Base-by-base conservation (phyloP, 2,329 filamentous ascomycete species). In the Pseudocercospora pini-densiflorae region DNA sequence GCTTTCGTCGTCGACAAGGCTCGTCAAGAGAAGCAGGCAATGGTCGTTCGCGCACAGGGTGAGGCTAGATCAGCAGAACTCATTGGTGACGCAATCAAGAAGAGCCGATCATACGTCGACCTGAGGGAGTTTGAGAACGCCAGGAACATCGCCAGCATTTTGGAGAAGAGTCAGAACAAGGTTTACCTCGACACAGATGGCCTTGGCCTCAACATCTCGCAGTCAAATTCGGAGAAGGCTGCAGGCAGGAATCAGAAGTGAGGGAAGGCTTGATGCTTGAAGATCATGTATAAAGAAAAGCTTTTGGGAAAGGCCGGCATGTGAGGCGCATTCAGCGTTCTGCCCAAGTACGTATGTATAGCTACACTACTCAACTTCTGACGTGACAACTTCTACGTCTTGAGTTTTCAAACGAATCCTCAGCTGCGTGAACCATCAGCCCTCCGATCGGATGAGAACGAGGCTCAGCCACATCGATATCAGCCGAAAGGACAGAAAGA, bases 1-100 rank as follows among this genome's bases (percentile, higher is more conserved):
- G 95, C 95, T 68, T 99, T 99, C 84, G 87, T 99, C 61, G 95
- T 99, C 72, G 95, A 99, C 89, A 97, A 98, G 85, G 95, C 95
- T 62, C 90, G 95, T 73, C 95, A 99, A 83, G 95, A 99, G 87
- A 99, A 99, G 87, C 95, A 99, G 84, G 95, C 95, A 75, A 97
- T 94, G 85, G 93, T 99, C 63, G 95, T 99, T 78, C 93, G 93
- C 83, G 95, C 95, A 3, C 95, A 98, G 89, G 95, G 95, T 93
- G 95, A 99, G 84, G 95, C 95, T 59, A 92, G 95, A 72, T 98
- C 95, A 45, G 95, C 95, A 55, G 94, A 99, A 83, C 90, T 99
- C 71, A 97, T 99, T 77, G 95, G 95, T 81, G 95, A 99, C 61
- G 95, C 95, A 68, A 97, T 99, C 89, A 99, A 98, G 92, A 99